Percentiles rank a stretch among this genome's conserved stretches.
These are phyloP conservation scores for Populus hybrid DNA, from an alignment of 441 rosid species.

Conservation along the genomic window DNA sequence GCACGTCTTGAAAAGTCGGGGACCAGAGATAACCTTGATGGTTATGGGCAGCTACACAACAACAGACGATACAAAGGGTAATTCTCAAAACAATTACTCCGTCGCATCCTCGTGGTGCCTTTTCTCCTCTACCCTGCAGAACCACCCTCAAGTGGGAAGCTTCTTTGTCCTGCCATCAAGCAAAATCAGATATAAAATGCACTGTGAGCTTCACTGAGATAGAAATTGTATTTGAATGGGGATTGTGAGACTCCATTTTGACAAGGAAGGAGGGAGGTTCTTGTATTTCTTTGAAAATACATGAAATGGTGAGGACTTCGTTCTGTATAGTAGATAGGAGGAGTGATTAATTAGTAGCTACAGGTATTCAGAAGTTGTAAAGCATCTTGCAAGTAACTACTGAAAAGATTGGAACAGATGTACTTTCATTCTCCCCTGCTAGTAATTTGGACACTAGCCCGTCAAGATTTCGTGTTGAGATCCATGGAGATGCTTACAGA, in stretches of 20 bases:
- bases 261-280: neutral
- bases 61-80: conserved; percentile 17
- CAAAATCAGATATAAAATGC: neutral
- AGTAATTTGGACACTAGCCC: too few relatives aligned
- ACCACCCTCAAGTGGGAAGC: neutral
- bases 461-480: too few relatives aligned
- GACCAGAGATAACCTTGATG: conserved; percentile 36
- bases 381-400: too few relatives aligned
- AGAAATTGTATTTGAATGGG: neutral
- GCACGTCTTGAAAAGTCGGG: conserved; percentile 64
- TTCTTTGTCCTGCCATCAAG: neutral
- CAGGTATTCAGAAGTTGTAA: too few relatives aligned
- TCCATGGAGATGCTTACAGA: too few relatives aligned
- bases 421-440: too few relatives aligned
- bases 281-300: neutral
- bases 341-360: neutral
- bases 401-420: too few relatives aligned
- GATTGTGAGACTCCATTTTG: conserved; percentile 7
- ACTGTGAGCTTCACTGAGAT: neutral
- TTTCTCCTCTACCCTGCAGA: neutral
- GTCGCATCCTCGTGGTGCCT: neutral
- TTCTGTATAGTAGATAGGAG: neutral
- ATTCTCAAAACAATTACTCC: neutral
- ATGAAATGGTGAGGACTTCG: conserved; percentile 5
- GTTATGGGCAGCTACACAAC: conserved; percentile 22